Conservation (phyloP, 352 stramenopile genomes). For the Pythium aquatile region DNA sequence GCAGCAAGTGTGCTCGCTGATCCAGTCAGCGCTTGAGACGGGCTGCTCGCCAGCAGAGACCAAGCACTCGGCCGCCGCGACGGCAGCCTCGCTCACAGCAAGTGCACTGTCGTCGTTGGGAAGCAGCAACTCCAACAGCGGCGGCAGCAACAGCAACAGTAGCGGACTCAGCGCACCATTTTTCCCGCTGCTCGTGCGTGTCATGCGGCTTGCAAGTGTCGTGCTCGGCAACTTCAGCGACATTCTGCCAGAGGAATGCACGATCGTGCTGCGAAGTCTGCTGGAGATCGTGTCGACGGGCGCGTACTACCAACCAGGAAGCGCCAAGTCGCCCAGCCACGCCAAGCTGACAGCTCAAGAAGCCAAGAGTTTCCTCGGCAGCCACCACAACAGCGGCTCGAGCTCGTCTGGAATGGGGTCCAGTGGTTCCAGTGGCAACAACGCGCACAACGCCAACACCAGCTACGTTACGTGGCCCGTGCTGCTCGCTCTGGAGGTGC, state of each 20-base stretch:
- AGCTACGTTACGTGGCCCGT: conserved; percentile 87
- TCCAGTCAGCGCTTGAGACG: conserved; percentile 71
- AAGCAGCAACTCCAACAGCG: conserved; percentile 35
- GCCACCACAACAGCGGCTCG: conserved; percentile 28
- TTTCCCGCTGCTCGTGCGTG: conserved; percentile 80
- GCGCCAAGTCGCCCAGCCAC: conserved; percentile 49
- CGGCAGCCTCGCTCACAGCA: conserved; percentile 16
- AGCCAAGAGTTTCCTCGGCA: conserved; percentile 58
- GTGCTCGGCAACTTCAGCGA: conserved; percentile 79
- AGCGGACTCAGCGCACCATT: conserved; percentile 34
- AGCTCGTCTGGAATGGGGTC: conserved; percentile 25
- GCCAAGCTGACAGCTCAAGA: conserved; percentile 57
- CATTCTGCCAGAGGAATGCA: conserved; percentile 58
- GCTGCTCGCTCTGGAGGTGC: conserved; percentile 74
- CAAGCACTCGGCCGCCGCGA: conserved; percentile 16
- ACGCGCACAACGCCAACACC: conserved; percentile 27
- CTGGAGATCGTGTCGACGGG: conserved; percentile 82
- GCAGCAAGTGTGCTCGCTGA: conserved; percentile 73
- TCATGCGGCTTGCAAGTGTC: conserved; percentile 78
- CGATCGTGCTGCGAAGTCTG: conserved; percentile 55
- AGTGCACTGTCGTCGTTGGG: conserved; percentile 21
- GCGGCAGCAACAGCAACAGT: conserved; percentile 37
- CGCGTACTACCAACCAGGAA: conserved; percentile 52
- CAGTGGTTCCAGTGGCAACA: conserved; percentile 15
- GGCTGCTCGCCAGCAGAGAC: conserved; percentile 46